These are phyloP conservation scores for Kurtzmaniella cleridarum DNA, from an alignment of 805 yeast species.

Conservation along the genomic window DNA sequence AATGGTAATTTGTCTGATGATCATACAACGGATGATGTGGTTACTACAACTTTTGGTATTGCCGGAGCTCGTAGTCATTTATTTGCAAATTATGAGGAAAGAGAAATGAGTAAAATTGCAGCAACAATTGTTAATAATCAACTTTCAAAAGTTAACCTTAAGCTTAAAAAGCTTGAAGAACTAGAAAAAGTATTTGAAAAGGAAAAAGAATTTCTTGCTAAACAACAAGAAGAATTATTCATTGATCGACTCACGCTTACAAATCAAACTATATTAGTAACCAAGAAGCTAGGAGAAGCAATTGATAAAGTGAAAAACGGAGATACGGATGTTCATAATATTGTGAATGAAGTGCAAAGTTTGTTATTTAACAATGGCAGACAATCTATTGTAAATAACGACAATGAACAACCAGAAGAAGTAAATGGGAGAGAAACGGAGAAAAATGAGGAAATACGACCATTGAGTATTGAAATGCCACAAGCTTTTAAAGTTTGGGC, in stretches of 20 bases:
- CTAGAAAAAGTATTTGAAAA: slow-evolving; percentile 62
- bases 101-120: slow-evolving; percentile 61
- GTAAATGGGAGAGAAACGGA: slow-evolving; percentile 1
- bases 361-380: slow-evolving; percentile 1
- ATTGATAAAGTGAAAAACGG: slow-evolving; percentile 10
- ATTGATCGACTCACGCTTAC: slow-evolving; percentile 63
- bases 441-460: slow-evolving; percentile 16
- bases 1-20: slow-evolving; percentile 4
- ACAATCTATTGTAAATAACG: slow-evolving; percentile 1
- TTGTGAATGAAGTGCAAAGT: slow-evolving; percentile 1
- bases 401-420: neutral
- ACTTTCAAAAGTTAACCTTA: slow-evolving; percentile 58
- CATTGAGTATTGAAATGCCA: slow-evolving; percentile 36
- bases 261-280: slow-evolving; percentile 48
- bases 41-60: slow-evolving; percentile 66
- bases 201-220: slow-evolving; percentile 54
- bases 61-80: slow-evolving; percentile 75
- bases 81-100: slow-evolving; percentile 75
- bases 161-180: slow-evolving; percentile 51
- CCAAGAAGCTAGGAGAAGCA: slow-evolving; percentile 41
- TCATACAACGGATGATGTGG: slow-evolving; percentile 33
- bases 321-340: neutral
- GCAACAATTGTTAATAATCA: slow-evolving; percentile 57
- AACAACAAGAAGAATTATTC: slow-evolving; percentile 62
- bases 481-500: slow-evolving; percentile 42